Conservation (phyloP, 2,329 filamentous ascomycete genomes). For the Aspergillus chevalieri region DNA sequence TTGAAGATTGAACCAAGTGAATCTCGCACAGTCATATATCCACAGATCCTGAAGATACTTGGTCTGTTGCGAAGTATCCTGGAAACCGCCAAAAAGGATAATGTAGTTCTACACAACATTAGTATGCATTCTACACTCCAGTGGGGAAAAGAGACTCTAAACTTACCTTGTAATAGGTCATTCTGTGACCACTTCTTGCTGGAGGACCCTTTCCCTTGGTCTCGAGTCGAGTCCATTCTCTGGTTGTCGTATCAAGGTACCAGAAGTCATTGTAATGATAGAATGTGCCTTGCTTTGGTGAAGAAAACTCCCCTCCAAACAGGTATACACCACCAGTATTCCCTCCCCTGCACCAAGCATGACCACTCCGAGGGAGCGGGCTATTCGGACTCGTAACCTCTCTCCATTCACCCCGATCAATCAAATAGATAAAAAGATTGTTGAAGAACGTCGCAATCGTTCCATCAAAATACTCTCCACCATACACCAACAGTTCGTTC, state of each 20-base stretch:
- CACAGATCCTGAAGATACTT: constrained; percentile 91
- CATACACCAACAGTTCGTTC: constrained; percentile 86
- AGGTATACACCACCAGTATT: constrained; percentile 82
- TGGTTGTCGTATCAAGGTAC: constrained; percentile 72
- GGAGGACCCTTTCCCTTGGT: constrained; percentile 66
- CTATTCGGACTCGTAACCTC: constrained; percentile 85
- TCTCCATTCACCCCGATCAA: constrained; percentile 84
- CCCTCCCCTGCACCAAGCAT: constrained; percentile 87
- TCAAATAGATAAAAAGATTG: constrained; percentile 63
- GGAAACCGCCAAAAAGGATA: constrained; percentile 90
- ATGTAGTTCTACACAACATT: constrained; percentile 63
- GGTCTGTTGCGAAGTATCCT: constrained; percentile 91
- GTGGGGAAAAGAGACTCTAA: neutral
- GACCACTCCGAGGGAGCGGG: constrained; percentile 81
- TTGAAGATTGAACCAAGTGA: constrained; percentile 71
- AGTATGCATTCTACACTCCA: neutral
- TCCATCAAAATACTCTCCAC: constrained; percentile 94
- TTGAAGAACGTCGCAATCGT: constrained; percentile 69
- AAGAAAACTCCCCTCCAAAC: constrained; percentile 91
- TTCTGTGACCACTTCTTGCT: constrained; percentile 83
- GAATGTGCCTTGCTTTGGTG: constrained; percentile 94
- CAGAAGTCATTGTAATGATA: constrained; percentile 99
- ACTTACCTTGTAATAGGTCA: constrained; percentile 79
- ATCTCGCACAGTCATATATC: constrained; percentile 89
- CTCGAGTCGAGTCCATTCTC: constrained; percentile 91